Evolutionary conservation across 805 yeast species (phyloP).

Genomic region (Candida koratica): DNA sequence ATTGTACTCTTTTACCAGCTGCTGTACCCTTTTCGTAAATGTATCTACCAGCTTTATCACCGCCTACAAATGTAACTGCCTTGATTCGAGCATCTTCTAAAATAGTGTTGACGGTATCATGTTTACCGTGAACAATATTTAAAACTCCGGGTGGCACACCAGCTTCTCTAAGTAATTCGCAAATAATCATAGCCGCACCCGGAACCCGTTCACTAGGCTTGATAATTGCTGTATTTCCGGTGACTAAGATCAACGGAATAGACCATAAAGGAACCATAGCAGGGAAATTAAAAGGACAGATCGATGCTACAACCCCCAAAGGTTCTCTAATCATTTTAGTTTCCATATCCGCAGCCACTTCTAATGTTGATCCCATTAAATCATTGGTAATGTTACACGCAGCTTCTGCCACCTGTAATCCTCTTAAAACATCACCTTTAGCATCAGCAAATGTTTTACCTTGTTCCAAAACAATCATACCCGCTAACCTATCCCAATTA

Average conservation of each 20-base stretch:
- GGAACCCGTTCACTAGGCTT: slow-evolving; percentile 71
- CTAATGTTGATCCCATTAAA: slow-evolving; percentile 58
- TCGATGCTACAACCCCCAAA: slow-evolving; percentile 72
- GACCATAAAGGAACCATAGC: slow-evolving; percentile 79
- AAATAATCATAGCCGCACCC: slow-evolving; percentile 73
- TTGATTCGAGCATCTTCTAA: slow-evolving; percentile 69
- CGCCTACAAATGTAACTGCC: slow-evolving; percentile 77
- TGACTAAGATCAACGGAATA: slow-evolving; percentile 56
- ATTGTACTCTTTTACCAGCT: slow-evolving; percentile 71
- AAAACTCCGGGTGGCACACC: slow-evolving; percentile 74
- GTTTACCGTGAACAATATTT: slow-evolving; percentile 70
- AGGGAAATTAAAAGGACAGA: slow-evolving; percentile 80
- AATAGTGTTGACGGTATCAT: slow-evolving; percentile 66
- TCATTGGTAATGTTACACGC: slow-evolving; percentile 64
- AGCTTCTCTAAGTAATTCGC: slow-evolving; percentile 67
- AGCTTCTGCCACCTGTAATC: slow-evolving; percentile 75
- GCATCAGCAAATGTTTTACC: slow-evolving; percentile 78
- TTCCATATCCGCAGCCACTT: slow-evolving; percentile 72
- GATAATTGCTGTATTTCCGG: slow-evolving; percentile 68
- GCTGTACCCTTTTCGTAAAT: slow-evolving; percentile 63
- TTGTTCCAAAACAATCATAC: slow-evolving; percentile 46
- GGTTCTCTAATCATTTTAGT: slow-evolving; percentile 74
- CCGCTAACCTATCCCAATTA: slow-evolving; percentile 67
- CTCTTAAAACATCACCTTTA: slow-evolving; percentile 67
- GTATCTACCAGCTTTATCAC: slow-evolving; percentile 74